Evolutionary conservation across 2,329 filamentous ascomycete genomes (phyloP), one percentile per base, ranked within the genome.

Genomic region (Aspergillus phoenicis): DNA sequence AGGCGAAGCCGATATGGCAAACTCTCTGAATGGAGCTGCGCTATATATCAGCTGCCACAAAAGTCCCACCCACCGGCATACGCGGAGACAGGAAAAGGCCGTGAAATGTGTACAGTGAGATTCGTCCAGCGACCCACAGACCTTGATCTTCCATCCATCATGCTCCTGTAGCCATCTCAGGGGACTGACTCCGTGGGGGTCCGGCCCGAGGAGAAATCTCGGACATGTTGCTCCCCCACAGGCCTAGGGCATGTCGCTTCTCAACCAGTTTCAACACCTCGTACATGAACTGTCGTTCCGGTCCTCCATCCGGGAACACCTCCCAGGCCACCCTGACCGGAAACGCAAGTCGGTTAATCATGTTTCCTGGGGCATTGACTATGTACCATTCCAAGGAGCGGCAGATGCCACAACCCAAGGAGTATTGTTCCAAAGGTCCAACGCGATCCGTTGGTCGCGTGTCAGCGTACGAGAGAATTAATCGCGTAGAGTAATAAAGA

Each of bases 281-380:
- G 8, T 64, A 59, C 65, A 77, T 70, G 17, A 74, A 77, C 2
- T 53, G 60, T 22, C 71, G 71, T 53, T 77, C 75, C 2, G 73
- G 71, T 1, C 73, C 72, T 5, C 61, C 64, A 3, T 70, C 68
- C 1, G 74, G 73, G 39, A 77, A 72, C 1, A 66, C 73, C 52
- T 77, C 75, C 74, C 74, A 77, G 6, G 75, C 75, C 1, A 77
- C 74, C 2, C 75, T 71, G 5, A 73, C 73, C 2, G 74, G 66
- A 36, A 77, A 76, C 1, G 74, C 74, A 10, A 77, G 70, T 2
- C 75, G 74, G 53, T 77, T 77, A 52, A 77, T 77, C 75, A 77
- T 76, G 56, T 76, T 77, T 1, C 75, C 74, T 0, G 74, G 73
- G 0, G 74, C 69, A 0, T 66, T 74, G 4, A 71, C 62, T 8